Evolutionary conservation across 805 yeast species (phyloP).

Genomic region (Nakazawaea populi): DNA sequence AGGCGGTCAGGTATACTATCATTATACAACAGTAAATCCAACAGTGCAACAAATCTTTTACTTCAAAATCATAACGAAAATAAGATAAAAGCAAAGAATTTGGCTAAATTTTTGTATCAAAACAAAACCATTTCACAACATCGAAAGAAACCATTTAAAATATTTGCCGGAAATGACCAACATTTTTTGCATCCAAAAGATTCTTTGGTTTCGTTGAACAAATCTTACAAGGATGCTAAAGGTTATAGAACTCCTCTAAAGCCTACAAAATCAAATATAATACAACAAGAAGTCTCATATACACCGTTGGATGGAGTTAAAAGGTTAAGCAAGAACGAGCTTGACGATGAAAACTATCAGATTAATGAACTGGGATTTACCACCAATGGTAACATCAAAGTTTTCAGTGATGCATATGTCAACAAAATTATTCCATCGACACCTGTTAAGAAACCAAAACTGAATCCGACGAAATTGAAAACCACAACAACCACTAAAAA

Average conservation of each 20-base stretch:
- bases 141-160: constrained; percentile 1
- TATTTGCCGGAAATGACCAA: constrained; percentile 13
- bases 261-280: constrained; percentile 15
- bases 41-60: constrained; percentile 18
- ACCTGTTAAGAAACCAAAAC: constrained; percentile 48
- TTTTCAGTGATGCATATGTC: constrained; percentile 43
- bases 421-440: constrained; percentile 54
- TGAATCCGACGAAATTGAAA: constrained; percentile 27
- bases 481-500: not conserved
- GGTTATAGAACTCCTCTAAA: constrained; percentile 5
- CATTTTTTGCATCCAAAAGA: constrained; percentile 27
- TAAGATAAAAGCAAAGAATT: constrained; percentile 1
- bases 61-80: not conserved
- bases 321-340: constrained; percentile 13
- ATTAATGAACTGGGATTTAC: constrained; percentile 32
- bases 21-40: constrained; percentile 22
- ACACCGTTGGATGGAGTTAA: constrained; percentile 28
- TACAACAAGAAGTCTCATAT: constrained; percentile 21
- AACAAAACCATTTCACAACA: constrained; percentile 9
- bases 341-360: constrained; percentile 7
- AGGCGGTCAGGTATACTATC: constrained; percentile 36
- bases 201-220: constrained; percentile 23
- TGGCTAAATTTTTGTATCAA: constrained; percentile 5
- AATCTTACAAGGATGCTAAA: not conserved
- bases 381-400: constrained; percentile 40